phyloP scores from a whole-genome alignment of 805 yeast species.

The Tetrapisispora taiwanensis region DNA sequence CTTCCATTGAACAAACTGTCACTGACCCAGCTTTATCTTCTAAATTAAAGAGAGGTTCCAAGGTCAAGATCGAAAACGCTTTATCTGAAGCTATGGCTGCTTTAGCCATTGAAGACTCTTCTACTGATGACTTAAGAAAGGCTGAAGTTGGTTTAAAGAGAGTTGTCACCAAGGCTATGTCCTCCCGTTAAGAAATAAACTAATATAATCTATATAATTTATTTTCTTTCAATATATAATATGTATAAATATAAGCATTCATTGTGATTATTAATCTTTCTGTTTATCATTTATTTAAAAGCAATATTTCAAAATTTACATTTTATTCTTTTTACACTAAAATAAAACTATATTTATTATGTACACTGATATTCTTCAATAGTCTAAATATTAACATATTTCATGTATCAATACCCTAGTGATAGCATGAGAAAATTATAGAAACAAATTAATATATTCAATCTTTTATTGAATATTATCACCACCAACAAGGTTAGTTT shows the following conservation, averaged over 20 bases:
- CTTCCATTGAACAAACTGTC: conserved; percentile 89
- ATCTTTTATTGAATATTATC: neutral
- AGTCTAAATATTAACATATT: no score
- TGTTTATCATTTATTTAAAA: neutral
- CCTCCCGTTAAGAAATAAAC: conserved; percentile 66
- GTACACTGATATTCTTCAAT: no score
- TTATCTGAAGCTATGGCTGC: conserved; percentile 97
- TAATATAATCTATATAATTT: conserved; percentile 2
- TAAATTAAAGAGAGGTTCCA: conserved; percentile 93
- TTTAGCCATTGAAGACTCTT: conserved; percentile 89
- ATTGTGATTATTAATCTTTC: conserved; percentile 2
- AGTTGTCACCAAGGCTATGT: conserved; percentile 98
- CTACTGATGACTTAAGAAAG: conserved; percentile 97
- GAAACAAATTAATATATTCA: no score
- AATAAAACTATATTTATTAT: no score
- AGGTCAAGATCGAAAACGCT: conserved; percentile 96
- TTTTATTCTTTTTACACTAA: no score
- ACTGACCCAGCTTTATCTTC: conserved; percentile 98
- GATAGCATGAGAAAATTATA: no score
- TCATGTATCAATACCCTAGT: no score
- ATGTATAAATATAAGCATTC: conserved; percentile 4
- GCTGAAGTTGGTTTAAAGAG: conserved; percentile 99
- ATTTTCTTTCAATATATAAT: conserved; percentile 2
- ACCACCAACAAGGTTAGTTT: neutral
- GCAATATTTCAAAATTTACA: no score